phyloP scores from a whole-genome alignment of 148 eudicot species.

The Cornus kousa region DNA sequence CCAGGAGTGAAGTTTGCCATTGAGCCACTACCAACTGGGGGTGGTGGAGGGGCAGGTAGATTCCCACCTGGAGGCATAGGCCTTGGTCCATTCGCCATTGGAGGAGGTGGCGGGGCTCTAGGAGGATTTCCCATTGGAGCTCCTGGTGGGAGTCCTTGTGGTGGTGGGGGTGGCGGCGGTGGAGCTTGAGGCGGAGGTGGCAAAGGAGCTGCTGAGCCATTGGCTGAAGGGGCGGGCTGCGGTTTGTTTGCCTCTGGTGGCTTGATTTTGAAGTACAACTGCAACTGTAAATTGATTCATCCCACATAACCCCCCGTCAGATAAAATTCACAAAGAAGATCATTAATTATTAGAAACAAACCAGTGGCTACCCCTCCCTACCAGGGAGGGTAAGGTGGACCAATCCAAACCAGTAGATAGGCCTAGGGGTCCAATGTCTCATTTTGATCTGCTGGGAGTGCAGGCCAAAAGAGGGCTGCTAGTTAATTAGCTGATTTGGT shows the following conservation, averaged over 20 bases:
- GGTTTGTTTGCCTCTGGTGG: slow-evolving; percentile 89
- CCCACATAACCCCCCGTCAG: slow-evolving; percentile 2
- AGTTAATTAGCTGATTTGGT: neutral
- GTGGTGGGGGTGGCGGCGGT: slow-evolving; percentile 70
- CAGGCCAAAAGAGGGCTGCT: neutral
- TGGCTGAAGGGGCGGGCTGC: slow-evolving; percentile 57
- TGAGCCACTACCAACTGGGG: slow-evolving; percentile 54
- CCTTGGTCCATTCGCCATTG: slow-evolving; percentile 77
- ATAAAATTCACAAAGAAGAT: slow-evolving; percentile 5
- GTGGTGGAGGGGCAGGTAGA: slow-evolving; percentile 75
- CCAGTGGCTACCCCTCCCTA: too few species aligned
- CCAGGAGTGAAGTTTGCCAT: slow-evolving; percentile 80
- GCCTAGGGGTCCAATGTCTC: neutral
- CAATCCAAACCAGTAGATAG: neutral
- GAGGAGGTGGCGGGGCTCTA: slow-evolving; percentile 63
- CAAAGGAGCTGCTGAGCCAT: slow-evolving; percentile 60
- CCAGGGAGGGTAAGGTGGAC: neutral
- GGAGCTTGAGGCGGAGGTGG: slow-evolving; percentile 65
- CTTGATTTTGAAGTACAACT: slow-evolving; percentile 87
- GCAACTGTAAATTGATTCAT: slow-evolving; percentile 54
- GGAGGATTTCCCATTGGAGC: slow-evolving; percentile 63
- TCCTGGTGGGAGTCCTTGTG: slow-evolving; percentile 60
- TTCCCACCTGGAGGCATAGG: slow-evolving; percentile 86
- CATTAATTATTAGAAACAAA: neutral
- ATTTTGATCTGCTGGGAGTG: neutral